Evolutionary conservation across 2,329 filamentous ascomycete species (phyloP).

Genomic region (Aspergillus texensis): DNA sequence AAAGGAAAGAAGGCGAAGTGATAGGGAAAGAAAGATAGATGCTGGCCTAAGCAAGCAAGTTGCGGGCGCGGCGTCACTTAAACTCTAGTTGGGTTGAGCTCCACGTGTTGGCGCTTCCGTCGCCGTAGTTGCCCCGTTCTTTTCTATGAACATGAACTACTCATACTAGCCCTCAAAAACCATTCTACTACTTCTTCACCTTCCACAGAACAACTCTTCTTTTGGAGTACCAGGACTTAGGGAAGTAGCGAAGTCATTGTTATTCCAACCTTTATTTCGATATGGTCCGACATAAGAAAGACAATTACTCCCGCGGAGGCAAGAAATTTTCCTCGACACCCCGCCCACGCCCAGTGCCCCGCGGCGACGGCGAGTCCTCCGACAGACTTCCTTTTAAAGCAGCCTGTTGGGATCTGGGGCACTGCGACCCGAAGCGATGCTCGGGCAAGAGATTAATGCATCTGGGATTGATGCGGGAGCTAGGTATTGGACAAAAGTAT

Average conservation of each 20-base stretch:
- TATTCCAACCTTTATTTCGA: background rate
- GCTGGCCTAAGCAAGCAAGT: background rate
- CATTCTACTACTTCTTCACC: background rate
- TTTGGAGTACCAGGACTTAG: background rate
- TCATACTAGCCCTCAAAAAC: background rate
- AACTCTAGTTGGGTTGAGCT: background rate
- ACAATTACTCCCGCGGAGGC: slow-evolving; percentile 70
- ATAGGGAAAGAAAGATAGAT: background rate
- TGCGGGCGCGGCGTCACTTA: slow-evolving; percentile 1
- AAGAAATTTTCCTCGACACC: slow-evolving; percentile 67
- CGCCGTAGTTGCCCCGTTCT: background rate
- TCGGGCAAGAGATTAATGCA: slow-evolving; percentile 94
- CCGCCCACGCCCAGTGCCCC: slow-evolving; percentile 54
- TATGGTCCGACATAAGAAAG: slow-evolving; percentile 98
- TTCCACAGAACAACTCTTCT: background rate
- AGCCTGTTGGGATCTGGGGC: slow-evolving; percentile 95
- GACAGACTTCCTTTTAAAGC: slow-evolving; percentile 71
- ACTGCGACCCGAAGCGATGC: slow-evolving; percentile 96
- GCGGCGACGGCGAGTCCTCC: slow-evolving; percentile 45
- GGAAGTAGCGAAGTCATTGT: background rate
- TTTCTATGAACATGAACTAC: background rate
- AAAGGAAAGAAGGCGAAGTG: background rate
- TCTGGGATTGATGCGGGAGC: slow-evolving; percentile 87
- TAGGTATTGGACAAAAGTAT: slow-evolving; percentile 89
- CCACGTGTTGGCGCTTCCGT: slow-evolving; percentile 2